Evolutionary conservation across 2,329 filamentous ascomycete species (phyloP), one percentile per base, ranked within the genome.

Genomic region (Botrytis paeoniae): DNA sequence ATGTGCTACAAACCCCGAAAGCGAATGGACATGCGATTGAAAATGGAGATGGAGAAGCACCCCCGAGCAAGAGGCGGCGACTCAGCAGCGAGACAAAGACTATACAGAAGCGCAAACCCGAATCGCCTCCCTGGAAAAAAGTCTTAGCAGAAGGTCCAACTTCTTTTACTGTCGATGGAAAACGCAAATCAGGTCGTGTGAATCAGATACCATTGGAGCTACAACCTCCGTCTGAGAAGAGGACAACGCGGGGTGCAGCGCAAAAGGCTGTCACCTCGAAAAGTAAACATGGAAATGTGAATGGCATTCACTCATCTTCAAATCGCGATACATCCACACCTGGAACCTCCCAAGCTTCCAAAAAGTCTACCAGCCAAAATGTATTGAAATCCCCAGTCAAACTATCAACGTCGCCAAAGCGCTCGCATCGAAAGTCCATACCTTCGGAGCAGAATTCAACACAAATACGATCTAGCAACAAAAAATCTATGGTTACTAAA

Each of bases 61-160:
- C 85, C 71, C 89, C 89, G 39, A 82, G 85, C 25, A 94, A 94
- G 82, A 89, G 91, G 80, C 90, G 89, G 75, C 89, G 89, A 80
- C 85, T 88, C 43, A 85, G 84, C 75, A 80, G 81, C 75, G 86
- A 84, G 37, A 84, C 85, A 72, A 76, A 82, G 74, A 81, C 85
- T 75, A 82, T 85, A 75, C 81, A 84, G 75, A 82, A 85, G 74
- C 79, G 82, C 79, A 85, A 91, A 83, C 84, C 85, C 70, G 86
- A 87, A 74, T 98, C 95, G 75, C 96, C 96, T 76, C 96, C 96
- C 35, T 99, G 96, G 96, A 98, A 96, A 85, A 93, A 90, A 79
- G 88, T 93, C 75, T 88, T 88, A 74, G 93, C 92, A 59, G 93
- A 97, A 41, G 96, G 96, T 0, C 96, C 96, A 35, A 96, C 95